A percentile compares a stretch with the other conserved stretches of the same genome.
Evolutionary conservation across 2,329 filamentous ascomycete genomes (phyloP).

Genomic region (Leptodontidium sp.): DNA sequence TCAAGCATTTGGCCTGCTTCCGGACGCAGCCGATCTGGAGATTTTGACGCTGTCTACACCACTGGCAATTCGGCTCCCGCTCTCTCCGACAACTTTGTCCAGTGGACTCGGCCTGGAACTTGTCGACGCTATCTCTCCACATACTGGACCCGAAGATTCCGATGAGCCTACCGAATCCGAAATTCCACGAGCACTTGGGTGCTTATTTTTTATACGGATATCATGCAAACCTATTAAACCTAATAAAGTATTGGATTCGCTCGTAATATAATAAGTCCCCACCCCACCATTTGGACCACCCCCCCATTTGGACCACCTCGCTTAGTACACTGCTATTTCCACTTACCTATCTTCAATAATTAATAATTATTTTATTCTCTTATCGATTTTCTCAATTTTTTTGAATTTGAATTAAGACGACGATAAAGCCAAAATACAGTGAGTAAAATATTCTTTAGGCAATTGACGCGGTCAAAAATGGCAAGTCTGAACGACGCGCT

Average conservation of each 20-base stretch:
- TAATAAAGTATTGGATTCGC: too few relatives aligned
- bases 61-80: slow-evolving; percentile 13
- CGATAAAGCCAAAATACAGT: not conserved
- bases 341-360: not conserved
- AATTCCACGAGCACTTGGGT: slow-evolving; percentile 17
- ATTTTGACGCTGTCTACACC: slow-evolving; percentile 16
- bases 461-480: not conserved
- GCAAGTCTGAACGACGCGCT: too few relatives aligned
- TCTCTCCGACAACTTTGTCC: slow-evolving; percentile 15
- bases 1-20: slow-evolving; percentile 25
- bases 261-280: not conserved
- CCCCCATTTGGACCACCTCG: not conserved
- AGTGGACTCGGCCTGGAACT: not conserved
- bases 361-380: slow-evolving; percentile 1
- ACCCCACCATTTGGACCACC: not conserved
- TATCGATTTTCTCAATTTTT: not conserved
- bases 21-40: slow-evolving; percentile 14
- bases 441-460: not conserved
- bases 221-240: too few relatives aligned
- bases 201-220: too few relatives aligned
- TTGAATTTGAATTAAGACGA: not conserved
- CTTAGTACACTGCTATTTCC: not conserved
- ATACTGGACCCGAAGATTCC: slow-evolving; percentile 15
- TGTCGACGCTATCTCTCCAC: slow-evolving; percentile 2
- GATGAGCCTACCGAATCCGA: slow-evolving; percentile 13